Evolutionary conservation across 768 basidiomycete genomes (phyloP), one percentile per base, ranked within the genome.

Genomic region (Inosperma sp.): DNA sequence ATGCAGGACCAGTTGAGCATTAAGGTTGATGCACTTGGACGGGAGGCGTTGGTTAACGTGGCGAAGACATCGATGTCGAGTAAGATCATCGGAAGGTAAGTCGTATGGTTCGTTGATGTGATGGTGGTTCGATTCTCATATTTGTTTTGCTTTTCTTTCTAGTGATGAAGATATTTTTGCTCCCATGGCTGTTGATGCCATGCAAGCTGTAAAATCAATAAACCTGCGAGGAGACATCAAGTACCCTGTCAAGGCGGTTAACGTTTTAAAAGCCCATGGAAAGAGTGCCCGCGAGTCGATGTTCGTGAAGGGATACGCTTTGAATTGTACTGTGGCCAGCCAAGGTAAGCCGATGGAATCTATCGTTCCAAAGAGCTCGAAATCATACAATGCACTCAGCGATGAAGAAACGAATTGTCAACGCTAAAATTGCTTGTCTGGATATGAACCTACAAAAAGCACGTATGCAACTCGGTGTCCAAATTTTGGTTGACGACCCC

Each of bases 1-100:
- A 88, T 99, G 88, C 88, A 93, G 62, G 95, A 98, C 64, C 94
- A 98, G 68, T 71, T 99, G 48, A 93, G 91, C 63, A 84, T 96
- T 34, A 97, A 91, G 69, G 90, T 97, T 25, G 95, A 97, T 64
- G 65, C 81, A 36, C 75, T 99, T n/a, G 95, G 94, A 29, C 77
- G 85, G 58, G 94, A 96, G 26, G 91, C 92, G 22, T 70, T 99
- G 65, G 74, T 98, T 67, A 99, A 96, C 71, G 88, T 90, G 22
- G 96, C 96, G 39, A 98, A 94, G 77, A 99, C 96, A 23, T 91
- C 86, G 56, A 98, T 99, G 96, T 84, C 92, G 59, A 97, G 94
- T 67, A 99, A 99, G 73, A 92, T 99, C 68, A 93, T 99, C 59
- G 88, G 91, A 66, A 88, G 82, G 96, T 97, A 69, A 68, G 90